Conservation (phyloP, 2,329 filamentous ascomycete species). For the Fusarium nygamai region DNA sequence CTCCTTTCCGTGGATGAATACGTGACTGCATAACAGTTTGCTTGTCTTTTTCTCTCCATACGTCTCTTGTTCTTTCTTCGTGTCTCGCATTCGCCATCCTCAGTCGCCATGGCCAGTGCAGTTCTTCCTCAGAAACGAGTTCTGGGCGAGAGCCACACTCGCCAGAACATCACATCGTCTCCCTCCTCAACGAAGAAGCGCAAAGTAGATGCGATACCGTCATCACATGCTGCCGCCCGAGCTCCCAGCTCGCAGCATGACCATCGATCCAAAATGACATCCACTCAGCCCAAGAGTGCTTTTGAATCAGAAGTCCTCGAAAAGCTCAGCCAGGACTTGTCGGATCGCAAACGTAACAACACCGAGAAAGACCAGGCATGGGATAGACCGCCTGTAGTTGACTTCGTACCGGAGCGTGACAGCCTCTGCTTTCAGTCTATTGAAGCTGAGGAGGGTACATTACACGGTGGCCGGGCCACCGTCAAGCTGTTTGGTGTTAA, state of each 20-base stretch:
- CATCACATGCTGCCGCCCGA: constrained; percentile 63
- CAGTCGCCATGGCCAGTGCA: constrained; percentile 57
- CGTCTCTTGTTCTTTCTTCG: background rate
- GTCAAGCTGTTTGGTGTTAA: constrained; percentile 96
- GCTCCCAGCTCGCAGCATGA: constrained; percentile 72
- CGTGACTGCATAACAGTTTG: background rate
- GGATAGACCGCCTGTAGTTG: constrained; percentile 69
- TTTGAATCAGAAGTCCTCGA: constrained; percentile 96
- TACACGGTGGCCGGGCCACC: constrained; percentile 78
- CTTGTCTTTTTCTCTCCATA: background rate
- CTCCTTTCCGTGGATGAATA: constrained; percentile 25
- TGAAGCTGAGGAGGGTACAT: constrained; percentile 88
- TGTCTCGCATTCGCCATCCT: constrained; percentile 22
- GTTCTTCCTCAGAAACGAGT: constrained; percentile 77
- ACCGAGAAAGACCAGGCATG: constrained; percentile 94
- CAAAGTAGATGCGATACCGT: constrained; percentile 74
- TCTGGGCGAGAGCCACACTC: constrained; percentile 73
- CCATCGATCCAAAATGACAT: constrained; percentile 69
- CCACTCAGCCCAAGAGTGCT: constrained; percentile 85
- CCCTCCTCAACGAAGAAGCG: constrained; percentile 78
- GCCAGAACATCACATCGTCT: constrained; percentile 69
- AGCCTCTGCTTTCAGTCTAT: constrained; percentile 94
- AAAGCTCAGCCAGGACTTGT: constrained; percentile 94
- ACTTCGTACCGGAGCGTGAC: constrained; percentile 67
- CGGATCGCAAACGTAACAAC: constrained; percentile 84